Base-by-base conservation (phyloP, 441 rosid genomes). In the Codiaeum variegatum region DNA sequence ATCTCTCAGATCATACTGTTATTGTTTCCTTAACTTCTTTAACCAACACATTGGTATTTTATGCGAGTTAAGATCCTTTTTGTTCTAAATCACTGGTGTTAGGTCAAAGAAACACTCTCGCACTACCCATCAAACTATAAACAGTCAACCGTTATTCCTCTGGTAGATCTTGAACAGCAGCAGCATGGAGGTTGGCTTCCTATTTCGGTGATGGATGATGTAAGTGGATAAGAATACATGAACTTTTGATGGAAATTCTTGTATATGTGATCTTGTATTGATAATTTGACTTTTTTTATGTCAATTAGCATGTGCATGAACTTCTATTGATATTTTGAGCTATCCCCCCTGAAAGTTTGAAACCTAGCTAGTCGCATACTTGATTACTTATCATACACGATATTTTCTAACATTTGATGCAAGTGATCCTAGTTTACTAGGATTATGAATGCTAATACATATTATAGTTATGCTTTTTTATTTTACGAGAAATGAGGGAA, bases 181-280 rank as follows among this genome's bases (percentile, higher is more conserved):
- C 99, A 96, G 83, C 97, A 93, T 87, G 97, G 99, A 80, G 98
- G 97, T 8, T 93, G 99, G 98, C 96, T 96, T 54, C 97, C 98
- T 61, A 97, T 96, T 78, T 96, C 98, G 4, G 98, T 98, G 18
- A 93, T 96, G 98, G 90, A 96, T 83, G 97, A 91, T 0, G 99
- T 93, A 86, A 61, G 85, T 78, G 42, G 70, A 19, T 64, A 9
- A 42, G 55, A 70, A 66, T 26, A 15, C 46, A 58, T 64, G 72
- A 66, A 62, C 46, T 63, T 47, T 24, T 51, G 44, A 49, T 24
- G 18, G 49, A 5, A 60, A 24, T 58, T 64, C 13, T 18, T 49
- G 36, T 38, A 23, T 44, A 5, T 47, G 34, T 74, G 71, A 59
- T 13, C 47, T 47, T 19, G 15, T 51, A 29, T 19, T 24, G 18